Evolutionary conservation across 495 filamentous ascomycete species (phyloP), one percentile per base, ranked within the genome.

Genomic region (Penicillium flavigenum): DNA sequence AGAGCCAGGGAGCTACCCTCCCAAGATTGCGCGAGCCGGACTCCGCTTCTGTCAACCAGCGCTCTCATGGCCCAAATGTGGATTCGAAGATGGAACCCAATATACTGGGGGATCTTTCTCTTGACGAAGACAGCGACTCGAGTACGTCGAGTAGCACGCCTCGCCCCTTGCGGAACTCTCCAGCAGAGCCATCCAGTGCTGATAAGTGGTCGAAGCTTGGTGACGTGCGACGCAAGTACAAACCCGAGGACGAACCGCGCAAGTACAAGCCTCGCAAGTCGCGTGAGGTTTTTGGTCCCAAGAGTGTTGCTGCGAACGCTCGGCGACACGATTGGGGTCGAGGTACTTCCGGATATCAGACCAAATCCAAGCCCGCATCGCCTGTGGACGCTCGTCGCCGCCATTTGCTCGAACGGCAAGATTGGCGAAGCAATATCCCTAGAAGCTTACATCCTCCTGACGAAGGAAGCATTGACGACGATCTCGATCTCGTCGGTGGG

Each of bases 151-250:
- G 31, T 79, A 91, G 63, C 47, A 76, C 76, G 8, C 70, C 79
- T 14, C 67, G 73, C 60, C 66, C 78, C 5, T 62, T 76, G 57
- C 79, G 76, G 41, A 84, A 85, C 49, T 80, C 79, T 16, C 74
- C 80, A 4, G 75, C 80, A 10, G 80, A 81, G 70, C 77, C 75
- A 19, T 76, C 74, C 58, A 75, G 78, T 60, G 65, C 89, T 45
- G 92, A 97, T 76, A 96, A 93, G 69, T 97, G 92, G 92, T 81
- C 88, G 3, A 87, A 83, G 8, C 77, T 97, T 10, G 92, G 92
- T 51, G 89, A 93, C 58, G 86, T 87, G 61, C 79, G 91, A 41
- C 85, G 91, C 60, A 86, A 84, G 29, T 55, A 55, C 52, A 55
- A 55, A 16, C 43, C 52, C 38, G 52, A 52, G 50, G 50, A 55